phyloP scores from a whole-genome alignment of 257 asterid genomes.

The Gentiana straminea region DNA sequence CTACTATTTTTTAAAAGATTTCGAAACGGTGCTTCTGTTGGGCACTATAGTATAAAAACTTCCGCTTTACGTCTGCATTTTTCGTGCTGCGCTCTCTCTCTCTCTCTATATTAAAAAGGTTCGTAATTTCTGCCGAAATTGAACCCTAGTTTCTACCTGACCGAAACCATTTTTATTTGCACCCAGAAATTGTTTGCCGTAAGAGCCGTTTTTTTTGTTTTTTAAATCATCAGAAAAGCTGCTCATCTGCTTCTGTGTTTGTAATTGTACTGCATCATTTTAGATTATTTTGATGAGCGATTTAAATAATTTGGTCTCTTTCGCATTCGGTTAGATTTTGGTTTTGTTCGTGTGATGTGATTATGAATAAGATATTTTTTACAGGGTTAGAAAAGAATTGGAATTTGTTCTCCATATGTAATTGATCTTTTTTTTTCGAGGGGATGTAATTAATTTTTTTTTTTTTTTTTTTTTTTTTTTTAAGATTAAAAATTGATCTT shows the following conservation, averaged over 20 bases:
- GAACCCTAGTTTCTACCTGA: constrained; percentile 3
- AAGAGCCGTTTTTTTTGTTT: neutral
- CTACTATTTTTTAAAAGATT: no score
- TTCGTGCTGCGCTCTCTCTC: neutral
- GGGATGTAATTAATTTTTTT: neutral
- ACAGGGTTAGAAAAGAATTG: neutral
- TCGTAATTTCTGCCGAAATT: constrained; percentile 3
- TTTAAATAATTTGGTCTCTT: neutral
- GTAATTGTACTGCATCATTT: neutral
- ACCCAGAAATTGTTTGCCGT: neutral
- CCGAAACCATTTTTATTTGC: no score
- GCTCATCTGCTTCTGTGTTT: no score
- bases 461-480: neutral
- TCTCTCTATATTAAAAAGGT: constrained; percentile 8
- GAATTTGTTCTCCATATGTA: neutral
- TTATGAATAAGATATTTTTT: neutral
- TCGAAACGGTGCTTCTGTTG: no score
- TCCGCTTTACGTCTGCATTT: no score
- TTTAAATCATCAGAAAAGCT: no score
- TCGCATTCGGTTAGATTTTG: neutral
- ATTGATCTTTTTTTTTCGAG: neutral
- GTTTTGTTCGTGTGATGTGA: neutral
- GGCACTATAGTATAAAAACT: no score
- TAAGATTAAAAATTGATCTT: neutral
- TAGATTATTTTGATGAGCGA: neutral